A percentile compares a stretch with the other conserved stretches of the same genome.
phyloP scores from a whole-genome alignment of 306 rosid species.

The Psophocarpus tetragonolobus region DNA sequence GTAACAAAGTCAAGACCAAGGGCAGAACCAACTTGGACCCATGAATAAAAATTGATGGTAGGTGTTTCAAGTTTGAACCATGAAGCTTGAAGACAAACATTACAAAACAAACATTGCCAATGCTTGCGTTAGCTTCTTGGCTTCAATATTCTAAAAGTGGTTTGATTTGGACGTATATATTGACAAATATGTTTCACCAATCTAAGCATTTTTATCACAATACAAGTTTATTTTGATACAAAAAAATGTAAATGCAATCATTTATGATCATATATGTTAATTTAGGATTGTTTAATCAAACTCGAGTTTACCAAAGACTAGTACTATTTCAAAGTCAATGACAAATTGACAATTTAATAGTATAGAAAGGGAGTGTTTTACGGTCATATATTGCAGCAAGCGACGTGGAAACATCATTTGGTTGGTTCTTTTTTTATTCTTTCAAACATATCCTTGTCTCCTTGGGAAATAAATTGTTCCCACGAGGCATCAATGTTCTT shows the following conservation, averaged over 20 bases:
- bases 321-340: background rate
- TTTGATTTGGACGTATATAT: background rate
- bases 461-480: slow-evolving; percentile 3
- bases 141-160: background rate
- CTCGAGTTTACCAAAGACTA: background rate
- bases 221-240: background rate
- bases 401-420: slow-evolving; percentile 10
- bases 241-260: background rate
- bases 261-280: background rate
- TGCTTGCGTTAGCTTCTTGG: background rate
- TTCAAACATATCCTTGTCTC: slow-evolving; percentile 13
- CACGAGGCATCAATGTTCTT: slow-evolving; percentile 16
- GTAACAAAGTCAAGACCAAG: slow-evolving; percentile 29
- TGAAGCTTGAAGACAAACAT: slow-evolving; percentile 28
- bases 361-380: background rate
- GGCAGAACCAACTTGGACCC: slow-evolving; percentile 1
- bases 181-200: slow-evolving; percentile 33
- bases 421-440: slow-evolving; percentile 20
- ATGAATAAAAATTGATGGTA: background rate
- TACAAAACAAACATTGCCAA: slow-evolving; percentile 17
- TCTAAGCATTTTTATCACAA: background rate
- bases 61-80: slow-evolving; percentile 12
- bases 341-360: background rate
- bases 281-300: background rate
- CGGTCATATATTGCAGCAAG: background rate